phyloP scores from a whole-genome alignment of 2,329 filamentous ascomycete species.

The Trichothecium sympodiale region DNA sequence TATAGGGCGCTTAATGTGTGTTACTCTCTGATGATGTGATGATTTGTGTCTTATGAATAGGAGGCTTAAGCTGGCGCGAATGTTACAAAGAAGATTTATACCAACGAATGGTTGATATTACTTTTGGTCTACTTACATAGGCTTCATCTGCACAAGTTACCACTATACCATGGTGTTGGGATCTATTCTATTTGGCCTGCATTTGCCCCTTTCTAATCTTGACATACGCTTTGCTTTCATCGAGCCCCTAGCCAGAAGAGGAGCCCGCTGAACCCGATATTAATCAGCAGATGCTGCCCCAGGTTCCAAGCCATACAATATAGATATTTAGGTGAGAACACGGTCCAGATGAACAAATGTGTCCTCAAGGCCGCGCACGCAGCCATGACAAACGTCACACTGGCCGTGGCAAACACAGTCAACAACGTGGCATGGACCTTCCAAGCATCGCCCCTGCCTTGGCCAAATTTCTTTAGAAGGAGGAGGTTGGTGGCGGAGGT shows the following conservation, averaged over 20 bases:
- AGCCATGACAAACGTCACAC: conserved; percentile 67
- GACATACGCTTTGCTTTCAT: no score
- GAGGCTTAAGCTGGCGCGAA: conserved; percentile 4
- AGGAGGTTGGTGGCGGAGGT: conserved; percentile 52
- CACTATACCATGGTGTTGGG: conserved; percentile 8
- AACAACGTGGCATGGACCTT: conserved; percentile 47
- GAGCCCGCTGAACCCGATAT: conserved; percentile 49
- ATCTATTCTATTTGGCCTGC: conserved; percentile 1
- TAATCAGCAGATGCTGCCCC: conserved; percentile 67
- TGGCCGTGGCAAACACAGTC: conserved; percentile 59
- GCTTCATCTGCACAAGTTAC: no score
- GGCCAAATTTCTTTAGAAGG: conserved; percentile 29
- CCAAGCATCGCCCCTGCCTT: conserved; percentile 20
- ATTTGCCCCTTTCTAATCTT: conserved; percentile 1
- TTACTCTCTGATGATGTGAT: conserved; percentile 11
- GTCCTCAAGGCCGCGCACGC: conserved; percentile 76
- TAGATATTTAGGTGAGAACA: conserved; percentile 93
- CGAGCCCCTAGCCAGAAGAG: conserved; percentile 41
- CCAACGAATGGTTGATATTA: neutral
- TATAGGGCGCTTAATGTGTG: conserved; percentile 3
- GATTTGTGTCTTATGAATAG: conserved; percentile 5
- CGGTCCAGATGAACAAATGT: conserved; percentile 97
- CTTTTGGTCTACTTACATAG: conserved; percentile 2
- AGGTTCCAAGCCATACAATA: conserved; percentile 85
- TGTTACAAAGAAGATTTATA: conserved; percentile 1